Conservation (phyloP, 1,139 yeast genomes). For the Kluyveromyces sp. region DNA sequence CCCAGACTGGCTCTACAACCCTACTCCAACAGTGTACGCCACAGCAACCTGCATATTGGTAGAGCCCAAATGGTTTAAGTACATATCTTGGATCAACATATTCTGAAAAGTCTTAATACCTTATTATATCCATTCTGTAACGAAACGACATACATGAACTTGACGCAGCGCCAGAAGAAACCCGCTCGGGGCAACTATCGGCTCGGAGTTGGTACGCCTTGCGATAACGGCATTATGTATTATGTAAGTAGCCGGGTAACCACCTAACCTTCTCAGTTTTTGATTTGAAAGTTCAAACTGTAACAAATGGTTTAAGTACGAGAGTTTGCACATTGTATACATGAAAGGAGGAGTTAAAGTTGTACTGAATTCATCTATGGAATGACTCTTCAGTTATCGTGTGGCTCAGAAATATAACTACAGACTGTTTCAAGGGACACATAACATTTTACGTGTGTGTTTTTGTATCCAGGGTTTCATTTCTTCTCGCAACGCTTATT, state of each 20-base stretch:
- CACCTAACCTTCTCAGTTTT: not conserved
- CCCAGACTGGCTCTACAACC: conserved; percentile 7
- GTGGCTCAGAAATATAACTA: not conserved
- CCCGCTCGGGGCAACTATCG: too few species aligned
- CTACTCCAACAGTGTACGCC: conserved; percentile 38
- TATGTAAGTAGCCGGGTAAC: not conserved
- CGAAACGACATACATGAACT: too few species aligned
- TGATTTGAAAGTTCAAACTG: not conserved
- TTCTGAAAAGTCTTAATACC: conserved; percentile 19
- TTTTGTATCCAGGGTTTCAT: not conserved
- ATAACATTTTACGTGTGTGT: not conserved
- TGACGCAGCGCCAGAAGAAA: too few species aligned
- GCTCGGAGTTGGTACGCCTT: too few species aligned
- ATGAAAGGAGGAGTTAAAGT: not conserved
- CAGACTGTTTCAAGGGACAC: not conserved
- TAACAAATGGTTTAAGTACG: not conserved
- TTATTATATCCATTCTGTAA: too few species aligned
- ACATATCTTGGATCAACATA: conserved; percentile 49
- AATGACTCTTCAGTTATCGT: not conserved
- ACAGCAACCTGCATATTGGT: conserved; percentile 57
- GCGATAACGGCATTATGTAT: too few species aligned
- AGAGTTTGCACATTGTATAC: not conserved
- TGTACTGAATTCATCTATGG: not conserved
- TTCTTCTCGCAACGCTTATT: too few species aligned
- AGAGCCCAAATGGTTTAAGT: conserved; percentile 77